phyloP scores from a whole-genome alignment of 192 early-diverging fungal species.

The Rhizophagus sp. region DNA sequence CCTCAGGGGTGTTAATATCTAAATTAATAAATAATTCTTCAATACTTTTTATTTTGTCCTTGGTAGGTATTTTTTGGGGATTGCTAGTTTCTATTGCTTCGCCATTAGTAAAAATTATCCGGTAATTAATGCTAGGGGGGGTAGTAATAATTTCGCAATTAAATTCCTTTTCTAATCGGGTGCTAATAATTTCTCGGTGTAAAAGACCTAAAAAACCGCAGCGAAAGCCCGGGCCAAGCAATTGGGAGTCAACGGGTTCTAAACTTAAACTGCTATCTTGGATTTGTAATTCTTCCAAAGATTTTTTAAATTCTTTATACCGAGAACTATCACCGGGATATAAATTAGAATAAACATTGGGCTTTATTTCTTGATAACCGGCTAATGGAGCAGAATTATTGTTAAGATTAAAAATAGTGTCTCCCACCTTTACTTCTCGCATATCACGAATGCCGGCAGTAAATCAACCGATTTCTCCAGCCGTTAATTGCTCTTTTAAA shows the following conservation, averaged over 20 bases:
- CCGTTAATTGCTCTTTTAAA: conserved; percentile 19
- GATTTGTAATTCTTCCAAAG: conserved; percentile 17
- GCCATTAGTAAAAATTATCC: neutral
- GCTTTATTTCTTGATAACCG: conserved; percentile 4
- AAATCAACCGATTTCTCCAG: conserved; percentile 23
- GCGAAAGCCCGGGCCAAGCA: conserved; percentile 1
- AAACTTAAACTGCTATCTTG: conserved; percentile 18
- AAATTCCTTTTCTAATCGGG: neutral
- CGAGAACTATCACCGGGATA: conserved; percentile 11
- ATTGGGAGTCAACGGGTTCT: conserved; percentile 1
- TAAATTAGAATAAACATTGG: conserved; percentile 20
- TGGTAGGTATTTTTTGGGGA: conserved; percentile 5
- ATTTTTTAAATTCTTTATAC: conserved; percentile 17
- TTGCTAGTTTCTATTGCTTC: conserved; percentile 3
- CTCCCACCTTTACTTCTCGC: conserved; percentile 5
- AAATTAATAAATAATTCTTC: conserved; percentile 10
- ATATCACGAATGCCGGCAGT: conserved; percentile 6
- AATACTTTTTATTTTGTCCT: conserved; percentile 1
- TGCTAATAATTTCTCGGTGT: conserved; percentile 9
- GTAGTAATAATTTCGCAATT: conserved; percentile 19
- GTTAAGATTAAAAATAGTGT: neutral
- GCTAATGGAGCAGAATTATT: neutral
- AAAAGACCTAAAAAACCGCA: conserved; percentile 13
- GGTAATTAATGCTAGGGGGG: conserved; percentile 4
- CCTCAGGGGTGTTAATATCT: neutral